Percentiles rank a stretch among this genome's conserved stretches.
Conservation (phyloP, 2,329 filamentous ascomycete species). For the Aspergillus pseudonomiae region DNA sequence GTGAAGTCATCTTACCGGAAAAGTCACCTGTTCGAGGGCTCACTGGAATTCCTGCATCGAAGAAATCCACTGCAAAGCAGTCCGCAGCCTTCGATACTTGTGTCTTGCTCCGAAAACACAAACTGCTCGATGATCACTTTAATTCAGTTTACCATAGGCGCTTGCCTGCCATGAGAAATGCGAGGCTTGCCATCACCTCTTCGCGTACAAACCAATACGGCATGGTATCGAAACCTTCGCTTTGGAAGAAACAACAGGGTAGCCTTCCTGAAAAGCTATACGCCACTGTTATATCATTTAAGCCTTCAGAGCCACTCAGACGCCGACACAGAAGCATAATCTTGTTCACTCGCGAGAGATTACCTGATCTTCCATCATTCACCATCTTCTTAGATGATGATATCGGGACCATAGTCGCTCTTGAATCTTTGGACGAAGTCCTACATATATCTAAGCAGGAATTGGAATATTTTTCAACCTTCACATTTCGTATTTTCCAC, state of each 20-base stretch:
- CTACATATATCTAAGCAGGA: conserved; percentile 40
- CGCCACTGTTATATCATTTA: conserved; percentile 63
- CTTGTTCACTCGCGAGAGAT: conserved; percentile 66
- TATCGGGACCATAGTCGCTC: conserved; percentile 60
- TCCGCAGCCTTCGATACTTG: conserved; percentile 88
- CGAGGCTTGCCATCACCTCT: conserved; percentile 75
- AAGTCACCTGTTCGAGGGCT: conserved; percentile 70
- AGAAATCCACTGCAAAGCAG: conserved; percentile 79
- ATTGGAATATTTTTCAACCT: conserved; percentile 64
- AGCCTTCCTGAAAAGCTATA: conserved; percentile 59
- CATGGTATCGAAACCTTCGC: conserved; percentile 76
- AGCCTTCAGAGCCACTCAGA: conserved; percentile 58
- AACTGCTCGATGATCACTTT: conserved; percentile 72
- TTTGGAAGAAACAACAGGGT: conserved; percentile 64
- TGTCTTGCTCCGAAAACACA: conserved; percentile 65
- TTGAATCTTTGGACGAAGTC: conserved; percentile 47
- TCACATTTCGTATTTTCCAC: conserved; percentile 75
- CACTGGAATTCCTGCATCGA: conserved; percentile 64
- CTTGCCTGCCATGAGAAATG: conserved; percentile 83
- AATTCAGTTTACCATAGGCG: conserved; percentile 72
- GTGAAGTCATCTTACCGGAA: conserved; percentile 78
- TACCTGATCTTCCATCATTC: conserved; percentile 70
- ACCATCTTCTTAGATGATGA: conserved; percentile 72
- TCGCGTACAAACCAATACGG: conserved; percentile 74
- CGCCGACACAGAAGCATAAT: conserved; percentile 66